Base-by-base conservation (phyloP, 75 land plant species). In the Gnetum montanum region DNA sequence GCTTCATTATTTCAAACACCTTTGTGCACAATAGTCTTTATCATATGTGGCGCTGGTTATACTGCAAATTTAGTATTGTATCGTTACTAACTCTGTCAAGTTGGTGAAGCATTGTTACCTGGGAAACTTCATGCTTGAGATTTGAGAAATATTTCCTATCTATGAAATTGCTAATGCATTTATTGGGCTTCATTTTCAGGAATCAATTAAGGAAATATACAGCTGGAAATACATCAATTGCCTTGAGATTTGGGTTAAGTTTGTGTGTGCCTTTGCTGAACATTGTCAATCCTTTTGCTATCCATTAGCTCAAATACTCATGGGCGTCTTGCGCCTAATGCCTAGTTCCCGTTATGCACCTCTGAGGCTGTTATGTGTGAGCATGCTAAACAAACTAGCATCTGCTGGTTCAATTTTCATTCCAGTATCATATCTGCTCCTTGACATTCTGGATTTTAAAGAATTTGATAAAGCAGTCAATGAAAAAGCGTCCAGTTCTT, bases 181-280 rank as follows among this genome's bases (percentile, higher is more conserved):
- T 30, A 29, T n/a, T 13, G 20, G 8, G 36, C 8, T 27, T 15
- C 33, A 36, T 52, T 52, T 71, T 51, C 86, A 95, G 99, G 99
- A 90, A 63, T 71, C 78, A 30, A 60, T 66, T 4, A 72, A 81
- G 73, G 74, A 61, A 49, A 76, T 83, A 27, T 75, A 80, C 60
- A 77, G 73, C 48, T 95, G 96, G 91, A 82, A 95, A 61, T 95
- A 71, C 44, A 68, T 77, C 0, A 75, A 70, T 48, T 90, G 94
- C 54, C 61, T 95, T 35, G 78, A 83, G 45, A 58, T 90, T 2
- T 95, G 99, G 96, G 86, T 95, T 58, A 48, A 61, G 47, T 88
- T 80, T 54, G 63, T 86, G 6, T 69, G 77, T 33, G 50, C 65
- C 11, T 80, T 86, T 46, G 53, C 68, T 26, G 65, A 35, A 1